Evolutionary conservation across 2,329 filamentous ascomycete species (phyloP).

Genomic region (Aureobasidium mangrovei): DNA sequence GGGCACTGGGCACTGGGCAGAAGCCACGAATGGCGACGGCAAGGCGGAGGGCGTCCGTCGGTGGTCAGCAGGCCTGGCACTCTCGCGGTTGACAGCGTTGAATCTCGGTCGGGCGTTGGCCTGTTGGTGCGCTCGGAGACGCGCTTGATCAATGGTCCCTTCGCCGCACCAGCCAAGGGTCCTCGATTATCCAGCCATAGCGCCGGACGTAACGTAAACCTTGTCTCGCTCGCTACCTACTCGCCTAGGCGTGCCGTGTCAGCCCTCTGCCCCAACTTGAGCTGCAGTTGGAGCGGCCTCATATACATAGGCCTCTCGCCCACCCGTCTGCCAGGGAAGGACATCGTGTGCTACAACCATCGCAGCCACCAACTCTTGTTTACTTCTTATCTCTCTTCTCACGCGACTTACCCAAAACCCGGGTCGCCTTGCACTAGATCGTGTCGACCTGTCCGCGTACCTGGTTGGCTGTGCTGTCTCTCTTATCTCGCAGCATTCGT

Average conservation of each 20-base stretch:
- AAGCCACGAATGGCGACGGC: not conserved
- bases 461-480: conserved; percentile 11
- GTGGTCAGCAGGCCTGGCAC: conserved; percentile 3
- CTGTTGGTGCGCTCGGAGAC: conserved; percentile 4
- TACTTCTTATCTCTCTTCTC: conserved; percentile 10
- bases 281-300: conserved; percentile 4
- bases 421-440: conserved; percentile 10
- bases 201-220: conserved; percentile 12
- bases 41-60: not conserved
- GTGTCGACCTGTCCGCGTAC: not conserved
- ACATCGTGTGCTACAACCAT: conserved; percentile 13
- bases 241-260: conserved; percentile 14
- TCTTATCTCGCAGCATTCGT: conserved; percentile 12
- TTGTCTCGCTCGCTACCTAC: not conserved
- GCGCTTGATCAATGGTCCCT: not conserved
- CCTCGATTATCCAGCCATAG: conserved; percentile 10
- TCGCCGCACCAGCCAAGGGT: conserved; percentile 11
- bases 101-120: conserved; percentile 11
- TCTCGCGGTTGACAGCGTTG: conserved; percentile 8
- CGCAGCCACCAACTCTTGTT: conserved; percentile 8
- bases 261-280: conserved; percentile 11
- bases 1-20: not conserved
- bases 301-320: conserved; percentile 12
- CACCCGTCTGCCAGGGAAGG: conserved; percentile 4
- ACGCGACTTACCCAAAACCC: conserved; percentile 9